Conservation (phyloP, 2,329 filamentous ascomycete genomes). For the Seiridium cupressi region DNA sequence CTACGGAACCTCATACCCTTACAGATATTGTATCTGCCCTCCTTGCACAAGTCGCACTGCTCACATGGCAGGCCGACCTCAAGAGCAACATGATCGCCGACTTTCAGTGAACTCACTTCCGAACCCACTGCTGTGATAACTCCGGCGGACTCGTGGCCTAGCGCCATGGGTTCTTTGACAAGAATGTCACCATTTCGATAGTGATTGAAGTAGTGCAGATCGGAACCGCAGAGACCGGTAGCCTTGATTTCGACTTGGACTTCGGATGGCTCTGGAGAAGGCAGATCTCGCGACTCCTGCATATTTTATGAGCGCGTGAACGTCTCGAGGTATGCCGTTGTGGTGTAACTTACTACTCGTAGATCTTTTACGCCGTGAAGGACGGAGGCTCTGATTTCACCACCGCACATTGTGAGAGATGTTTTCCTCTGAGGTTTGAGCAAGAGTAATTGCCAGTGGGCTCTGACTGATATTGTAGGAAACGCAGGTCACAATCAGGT, state of each 20-base stretch:
- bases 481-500: no score
- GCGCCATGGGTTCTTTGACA: constrained; percentile 46
- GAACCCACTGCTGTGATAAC: constrained; percentile 60
- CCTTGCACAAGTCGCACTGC: constrained; percentile 44
- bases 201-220: constrained; percentile 64
- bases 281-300: constrained; percentile 54
- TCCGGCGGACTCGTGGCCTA: constrained; percentile 70
- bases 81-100: constrained; percentile 68
- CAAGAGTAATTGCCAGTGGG: no score
- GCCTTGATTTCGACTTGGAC: constrained; percentile 60
- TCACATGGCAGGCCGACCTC: constrained; percentile 57
- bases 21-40: constrained; percentile 64
- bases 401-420: constrained; percentile 15
- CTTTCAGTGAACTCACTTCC: constrained; percentile 52
- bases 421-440: background rate
- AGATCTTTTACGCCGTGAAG: constrained; percentile 52
- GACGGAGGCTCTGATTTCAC: constrained; percentile 47
- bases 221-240: constrained; percentile 66
- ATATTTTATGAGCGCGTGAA: background rate
- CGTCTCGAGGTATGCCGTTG: background rate
- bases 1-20: constrained; percentile 54
- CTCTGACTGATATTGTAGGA: no score
- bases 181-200: constrained; percentile 63
- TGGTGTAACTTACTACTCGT: constrained; percentile 38
- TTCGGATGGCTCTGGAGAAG: constrained; percentile 52